phyloP scores from a whole-genome alignment of 148 eudicot species.

The Cornus suecica region DNA sequence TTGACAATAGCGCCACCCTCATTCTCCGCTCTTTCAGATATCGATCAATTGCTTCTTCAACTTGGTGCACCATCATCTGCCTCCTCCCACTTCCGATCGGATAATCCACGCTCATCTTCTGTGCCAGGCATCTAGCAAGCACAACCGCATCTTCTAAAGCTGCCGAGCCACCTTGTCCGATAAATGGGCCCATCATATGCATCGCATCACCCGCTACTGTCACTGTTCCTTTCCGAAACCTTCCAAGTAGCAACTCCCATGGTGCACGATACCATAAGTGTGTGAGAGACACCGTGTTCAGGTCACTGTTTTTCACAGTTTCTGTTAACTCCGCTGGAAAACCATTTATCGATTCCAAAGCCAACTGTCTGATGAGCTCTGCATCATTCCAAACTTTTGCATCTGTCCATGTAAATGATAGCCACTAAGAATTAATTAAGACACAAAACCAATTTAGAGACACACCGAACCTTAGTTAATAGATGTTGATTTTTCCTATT shows the following conservation, averaged over 20 bases:
- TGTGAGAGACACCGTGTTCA: slow-evolving; percentile 34
- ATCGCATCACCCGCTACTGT: slow-evolving; percentile 65
- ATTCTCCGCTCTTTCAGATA: slow-evolving; percentile 45
- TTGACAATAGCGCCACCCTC: slow-evolving; percentile 36
- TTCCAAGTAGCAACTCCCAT: slow-evolving; percentile 42
- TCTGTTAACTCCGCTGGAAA: slow-evolving; percentile 31
- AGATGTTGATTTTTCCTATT: too few species aligned
- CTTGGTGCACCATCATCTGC: background rate
- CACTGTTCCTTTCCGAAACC: slow-evolving; percentile 36
- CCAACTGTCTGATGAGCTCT: slow-evolving; percentile 24
- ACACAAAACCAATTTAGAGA: too few species aligned
- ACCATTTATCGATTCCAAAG: slow-evolving; percentile 20
- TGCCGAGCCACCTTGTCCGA: slow-evolving; percentile 70
- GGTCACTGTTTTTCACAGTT: slow-evolving; percentile 33
- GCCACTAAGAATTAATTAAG: too few species aligned
- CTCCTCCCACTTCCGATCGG: too few species aligned
- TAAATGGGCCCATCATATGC: slow-evolving; percentile 24
- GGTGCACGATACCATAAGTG: slow-evolving; percentile 52
- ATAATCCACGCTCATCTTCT: slow-evolving; percentile 10
- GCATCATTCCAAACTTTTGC: slow-evolving; percentile 28
- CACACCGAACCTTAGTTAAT: too few species aligned
- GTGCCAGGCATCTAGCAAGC: slow-evolving; percentile 44
- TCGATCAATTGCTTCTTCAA: slow-evolving; percentile 42
- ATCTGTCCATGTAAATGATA: slow-evolving; percentile 21
- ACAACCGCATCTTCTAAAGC: slow-evolving; percentile 67